A percentile compares a stretch with the other conserved stretches of the same genome.
Conservation (phyloP, 768 basidiomycete genomes). For the Boletus vermiculosoides region DNA sequence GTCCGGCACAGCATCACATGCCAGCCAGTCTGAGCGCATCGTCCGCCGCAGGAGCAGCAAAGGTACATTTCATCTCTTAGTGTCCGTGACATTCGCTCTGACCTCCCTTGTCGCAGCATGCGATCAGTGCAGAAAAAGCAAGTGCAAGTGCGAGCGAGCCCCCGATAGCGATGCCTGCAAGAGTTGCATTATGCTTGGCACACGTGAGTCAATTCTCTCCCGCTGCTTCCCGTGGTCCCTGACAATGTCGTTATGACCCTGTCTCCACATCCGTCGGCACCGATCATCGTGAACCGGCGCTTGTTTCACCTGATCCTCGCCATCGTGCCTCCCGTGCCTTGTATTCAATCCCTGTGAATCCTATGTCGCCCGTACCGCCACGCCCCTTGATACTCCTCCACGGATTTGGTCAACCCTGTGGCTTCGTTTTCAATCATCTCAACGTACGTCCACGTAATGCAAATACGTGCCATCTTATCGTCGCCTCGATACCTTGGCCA, state of each 20-base stretch:
- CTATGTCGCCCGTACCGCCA: not conserved
- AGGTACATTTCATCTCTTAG: conserved; percentile 40
- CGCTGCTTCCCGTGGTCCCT: conserved; percentile 4
- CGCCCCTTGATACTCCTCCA: not conserved
- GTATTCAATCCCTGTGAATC: conserved; percentile 1
- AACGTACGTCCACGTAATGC: conserved; percentile 19
- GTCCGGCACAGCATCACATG: conserved; percentile 22
- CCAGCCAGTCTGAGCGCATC: conserved; percentile 42
- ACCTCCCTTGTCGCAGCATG: conserved; percentile 50
- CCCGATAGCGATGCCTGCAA: conserved; percentile 64
- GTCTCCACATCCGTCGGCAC: conserved; percentile 6
- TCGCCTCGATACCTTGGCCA: not conserved
- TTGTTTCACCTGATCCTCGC: not conserved
- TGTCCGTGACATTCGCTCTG: not conserved
- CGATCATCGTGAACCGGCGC: conserved; percentile 3
- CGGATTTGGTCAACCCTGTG: conserved; percentile 5
- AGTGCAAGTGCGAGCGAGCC: conserved; percentile 83
- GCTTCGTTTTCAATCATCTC: not conserved
- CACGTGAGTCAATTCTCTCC: conserved; percentile 46
- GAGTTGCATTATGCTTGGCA: conserved; percentile 71
- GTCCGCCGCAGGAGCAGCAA: conserved; percentile 76
- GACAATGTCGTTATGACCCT: conserved; percentile 1
- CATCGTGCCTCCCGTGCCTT: not conserved
- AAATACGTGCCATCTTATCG: conserved; percentile 7
- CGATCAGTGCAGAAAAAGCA: conserved; percentile 87